Percentiles rank a stretch among this genome's conserved stretches.
Evolutionary conservation across 2,329 filamentous ascomycete genomes (phyloP).

Genomic region (Fonsecaea erecta): DNA sequence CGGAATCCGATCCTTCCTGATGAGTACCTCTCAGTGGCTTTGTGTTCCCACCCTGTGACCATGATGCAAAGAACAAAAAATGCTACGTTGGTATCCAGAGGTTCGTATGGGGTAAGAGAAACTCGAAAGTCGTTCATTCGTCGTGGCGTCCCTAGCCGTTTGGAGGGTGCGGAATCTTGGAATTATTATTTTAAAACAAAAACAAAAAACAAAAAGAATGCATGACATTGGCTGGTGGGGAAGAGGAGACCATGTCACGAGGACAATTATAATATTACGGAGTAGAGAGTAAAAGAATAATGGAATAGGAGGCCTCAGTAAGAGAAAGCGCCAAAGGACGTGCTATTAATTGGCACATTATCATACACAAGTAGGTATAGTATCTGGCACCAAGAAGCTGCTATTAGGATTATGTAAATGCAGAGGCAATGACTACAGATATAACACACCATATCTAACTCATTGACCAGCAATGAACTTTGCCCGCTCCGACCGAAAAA

Average conservation of each 20-base stretch:
- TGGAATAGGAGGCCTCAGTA: too few relatives aligned
- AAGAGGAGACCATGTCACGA: too few relatives aligned
- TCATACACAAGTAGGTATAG: neutral
- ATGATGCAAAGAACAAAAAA: neutral
- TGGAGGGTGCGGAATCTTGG: too few relatives aligned
- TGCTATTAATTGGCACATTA: too few relatives aligned
- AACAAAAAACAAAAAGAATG: too few relatives aligned
- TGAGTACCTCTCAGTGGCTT: neutral
- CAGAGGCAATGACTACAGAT: neutral
- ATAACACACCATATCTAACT: neutral
- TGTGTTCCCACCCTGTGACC: slow-evolving; percentile 13
- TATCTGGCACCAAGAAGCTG: neutral
- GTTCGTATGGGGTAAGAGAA: slow-evolving; percentile 17
- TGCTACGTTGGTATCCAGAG: slow-evolving; percentile 3
- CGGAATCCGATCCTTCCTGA: neutral
- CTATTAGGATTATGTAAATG: neutral
- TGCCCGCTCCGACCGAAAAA: neutral
- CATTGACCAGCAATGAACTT: neutral
- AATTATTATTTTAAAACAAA: too few relatives aligned
- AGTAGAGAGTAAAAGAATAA: too few relatives aligned
- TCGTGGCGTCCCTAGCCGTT: neutral
- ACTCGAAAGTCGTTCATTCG: neutral
- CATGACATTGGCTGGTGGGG: too few relatives aligned
- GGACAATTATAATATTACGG: too few relatives aligned
- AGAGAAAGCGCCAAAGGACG: too few relatives aligned